A percentile compares a stretch with the other conserved stretches of the same genome.
These are phyloP conservation scores for Pleurostoma richardsiae DNA, from an alignment of 2,329 filamentous ascomycete species.

Conservation along the genomic window DNA sequence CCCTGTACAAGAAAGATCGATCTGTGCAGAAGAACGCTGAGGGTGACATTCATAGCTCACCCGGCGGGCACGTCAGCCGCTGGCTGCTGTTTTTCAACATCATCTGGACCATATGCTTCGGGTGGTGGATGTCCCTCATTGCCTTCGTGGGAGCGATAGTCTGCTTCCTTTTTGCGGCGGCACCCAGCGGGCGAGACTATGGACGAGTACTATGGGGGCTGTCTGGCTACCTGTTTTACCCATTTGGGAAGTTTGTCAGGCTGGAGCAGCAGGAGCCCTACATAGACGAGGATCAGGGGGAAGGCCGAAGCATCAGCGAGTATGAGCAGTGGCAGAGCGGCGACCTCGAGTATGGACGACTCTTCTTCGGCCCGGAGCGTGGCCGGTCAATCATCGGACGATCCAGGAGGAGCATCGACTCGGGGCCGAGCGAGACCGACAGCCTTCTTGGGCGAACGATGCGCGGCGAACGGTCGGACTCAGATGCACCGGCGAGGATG, in stretches of 20 bases:
- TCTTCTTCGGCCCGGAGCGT: conserved; percentile 87
- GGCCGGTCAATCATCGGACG: conserved; percentile 79
- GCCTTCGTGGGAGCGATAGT: conserved; percentile 68
- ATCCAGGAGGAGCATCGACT: conserved; percentile 84
- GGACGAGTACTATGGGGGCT: conserved; percentile 81
- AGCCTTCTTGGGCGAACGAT: conserved; percentile 68
- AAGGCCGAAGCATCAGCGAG: conserved; percentile 94
- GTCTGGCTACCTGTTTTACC: conserved; percentile 84
- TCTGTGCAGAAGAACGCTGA: conserved; percentile 96
- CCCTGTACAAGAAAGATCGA: conserved; percentile 93
- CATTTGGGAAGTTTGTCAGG: conserved; percentile 93
- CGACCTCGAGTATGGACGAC: conserved; percentile 87
- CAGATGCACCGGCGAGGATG: conserved; percentile 33
- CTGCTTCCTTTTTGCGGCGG: conserved; percentile 76
- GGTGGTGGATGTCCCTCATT: conserved; percentile 88
- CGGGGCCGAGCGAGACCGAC: conserved; percentile 76
- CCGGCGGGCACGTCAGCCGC: conserved; percentile 77
- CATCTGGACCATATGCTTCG: conserved; percentile 85
- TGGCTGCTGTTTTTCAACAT: conserved; percentile 88
- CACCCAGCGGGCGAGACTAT: conserved; percentile 78
- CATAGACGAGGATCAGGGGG: conserved; percentile 87
- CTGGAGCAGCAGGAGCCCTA: conserved; percentile 93
- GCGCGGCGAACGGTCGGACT: conserved; percentile 41
- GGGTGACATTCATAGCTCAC: conserved; percentile 92
- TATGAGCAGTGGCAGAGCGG: conserved; percentile 99